Evolutionary conservation across 331 rosid genomes (phyloP), one percentile per base, ranked within the genome.

Genomic region (Spiraea crenata): DNA sequence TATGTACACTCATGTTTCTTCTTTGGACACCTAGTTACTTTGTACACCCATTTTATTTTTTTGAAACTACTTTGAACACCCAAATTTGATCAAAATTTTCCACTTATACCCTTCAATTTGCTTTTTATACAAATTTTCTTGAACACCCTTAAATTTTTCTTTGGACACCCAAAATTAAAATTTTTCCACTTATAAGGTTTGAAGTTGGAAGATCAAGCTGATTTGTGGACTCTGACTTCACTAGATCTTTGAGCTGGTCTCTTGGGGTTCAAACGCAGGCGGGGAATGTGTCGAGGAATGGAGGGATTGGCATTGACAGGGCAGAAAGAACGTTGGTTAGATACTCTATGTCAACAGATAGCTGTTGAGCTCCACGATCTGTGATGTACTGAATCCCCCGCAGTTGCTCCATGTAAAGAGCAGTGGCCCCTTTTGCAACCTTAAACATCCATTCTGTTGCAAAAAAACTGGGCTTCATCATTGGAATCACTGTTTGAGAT

Each of bases 401-500:
- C 82, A 95, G 72, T 63, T 95, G 97, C 70, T 91, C 99, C 52
- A 84, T 88, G 87, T 89, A 95, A 42, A 89, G 92, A 66, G 96
- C 97, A 14, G 91, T 88, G 16, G 97, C 97, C 15, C 99, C 99
- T 77, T 95, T 97, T 8, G 99, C 99, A 63, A 87, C 99, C 99
- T 95, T 95, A 85, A 90, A 91, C 99, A 95, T 95, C 99, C 99
- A 95, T 91, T 95, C 99, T 59, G 99, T 88, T 45, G 99, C 99
- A n/a, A 59, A 95, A 95, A 83, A 95, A 89, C 85, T 91, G 99
- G 8, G 97, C 96, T 74, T 95, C 97, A 38, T 95, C 99, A 57
- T 80, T 95, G 77, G 80, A 71, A 51, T 93, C 96, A 39, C 80
- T 84, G 82, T 69, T 85, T 17, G 97, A 89, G 74, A 95, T 86